Conservation (phyloP, 139 green algal species). For the Closterium sp. region DNA sequence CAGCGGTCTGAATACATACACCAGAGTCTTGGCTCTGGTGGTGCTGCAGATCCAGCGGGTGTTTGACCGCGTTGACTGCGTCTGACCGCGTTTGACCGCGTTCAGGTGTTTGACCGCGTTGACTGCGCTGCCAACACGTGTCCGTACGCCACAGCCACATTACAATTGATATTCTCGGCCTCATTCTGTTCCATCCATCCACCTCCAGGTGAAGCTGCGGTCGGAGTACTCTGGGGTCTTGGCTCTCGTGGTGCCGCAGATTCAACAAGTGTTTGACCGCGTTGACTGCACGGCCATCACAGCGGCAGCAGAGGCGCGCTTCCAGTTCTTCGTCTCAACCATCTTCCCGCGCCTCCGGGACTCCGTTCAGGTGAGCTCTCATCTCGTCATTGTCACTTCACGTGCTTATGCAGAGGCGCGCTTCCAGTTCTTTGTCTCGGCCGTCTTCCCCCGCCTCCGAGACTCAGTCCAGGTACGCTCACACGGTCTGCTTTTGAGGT, state of each 20-base stretch:
- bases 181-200: too few relatives aligned
- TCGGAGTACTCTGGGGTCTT: too few relatives aligned
- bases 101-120: too few relatives aligned
- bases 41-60: neutral
- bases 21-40: too few relatives aligned
- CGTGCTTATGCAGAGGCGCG: neutral
- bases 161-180: too few relatives aligned
- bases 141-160: too few relatives aligned
- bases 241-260: neutral
- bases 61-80: neutral
- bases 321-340: neutral
- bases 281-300: too few relatives aligned
- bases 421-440: neutral
- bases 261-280: slow-evolving; percentile 58
- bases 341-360: neutral
- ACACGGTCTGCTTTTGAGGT: neutral
- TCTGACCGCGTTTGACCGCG: neutral
- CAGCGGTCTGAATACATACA: neutral
- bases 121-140: too few relatives aligned
- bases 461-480: neutral
- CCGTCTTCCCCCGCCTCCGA: neutral
- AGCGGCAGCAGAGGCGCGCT: neutral
- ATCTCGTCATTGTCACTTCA: too few relatives aligned
- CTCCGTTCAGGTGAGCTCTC: neutral
- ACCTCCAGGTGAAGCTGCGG: too few relatives aligned